phyloP scores from a whole-genome alignment of 225 moss, liverwort and hornwort genomes.

The Bryoerythrophyllum caledonicum region DNA sequence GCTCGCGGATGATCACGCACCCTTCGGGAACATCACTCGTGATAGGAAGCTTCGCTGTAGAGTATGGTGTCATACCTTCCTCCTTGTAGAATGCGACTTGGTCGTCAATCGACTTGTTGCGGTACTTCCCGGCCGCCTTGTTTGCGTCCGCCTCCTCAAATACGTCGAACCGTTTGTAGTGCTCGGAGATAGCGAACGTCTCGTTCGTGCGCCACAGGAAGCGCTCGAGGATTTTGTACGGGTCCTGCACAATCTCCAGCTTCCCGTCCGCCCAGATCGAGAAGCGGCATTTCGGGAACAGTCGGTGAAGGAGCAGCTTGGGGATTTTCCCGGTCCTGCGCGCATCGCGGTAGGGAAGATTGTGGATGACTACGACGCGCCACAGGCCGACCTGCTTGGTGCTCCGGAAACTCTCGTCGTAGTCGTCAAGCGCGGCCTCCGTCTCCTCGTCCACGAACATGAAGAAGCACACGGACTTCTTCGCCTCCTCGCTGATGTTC shows the following conservation, averaged over 20 bases:
- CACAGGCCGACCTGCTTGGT: constrained; percentile 84
- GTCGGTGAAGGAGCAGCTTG: constrained; percentile 86
- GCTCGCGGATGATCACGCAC: constrained; percentile 95
- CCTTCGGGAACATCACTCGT: constrained; percentile 98
- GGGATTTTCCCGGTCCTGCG: constrained; percentile 96
- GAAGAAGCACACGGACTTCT: constrained; percentile 79
- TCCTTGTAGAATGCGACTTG: constrained; percentile 74
- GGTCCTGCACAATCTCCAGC: constrained; percentile 85
- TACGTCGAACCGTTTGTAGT: constrained; percentile 88
- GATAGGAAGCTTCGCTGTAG: constrained; percentile 70
- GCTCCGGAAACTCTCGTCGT: constrained; percentile 39
- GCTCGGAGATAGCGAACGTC: constrained; percentile 87
- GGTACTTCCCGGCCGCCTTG: constrained; percentile 90
- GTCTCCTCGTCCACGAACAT: constrained; percentile 97
- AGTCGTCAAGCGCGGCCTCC: constrained; percentile 48
- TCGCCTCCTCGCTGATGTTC: constrained; percentile 70
- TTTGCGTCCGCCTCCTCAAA: constrained; percentile 93
- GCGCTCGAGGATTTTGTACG: constrained; percentile 82
- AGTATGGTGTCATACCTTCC: constrained; percentile 79
- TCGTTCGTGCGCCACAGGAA: constrained; percentile 95
- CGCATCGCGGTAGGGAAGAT: constrained; percentile 79
- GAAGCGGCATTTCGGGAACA: constrained; percentile 82
- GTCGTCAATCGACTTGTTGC: constrained; percentile 74
- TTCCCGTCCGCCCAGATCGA: constrained; percentile 98
- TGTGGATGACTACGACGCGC: constrained; percentile 78